These are phyloP conservation scores for Pisolithus thermaeus DNA, from an alignment of 1,284 basidiomycete genomes.

Conservation along the genomic window DNA sequence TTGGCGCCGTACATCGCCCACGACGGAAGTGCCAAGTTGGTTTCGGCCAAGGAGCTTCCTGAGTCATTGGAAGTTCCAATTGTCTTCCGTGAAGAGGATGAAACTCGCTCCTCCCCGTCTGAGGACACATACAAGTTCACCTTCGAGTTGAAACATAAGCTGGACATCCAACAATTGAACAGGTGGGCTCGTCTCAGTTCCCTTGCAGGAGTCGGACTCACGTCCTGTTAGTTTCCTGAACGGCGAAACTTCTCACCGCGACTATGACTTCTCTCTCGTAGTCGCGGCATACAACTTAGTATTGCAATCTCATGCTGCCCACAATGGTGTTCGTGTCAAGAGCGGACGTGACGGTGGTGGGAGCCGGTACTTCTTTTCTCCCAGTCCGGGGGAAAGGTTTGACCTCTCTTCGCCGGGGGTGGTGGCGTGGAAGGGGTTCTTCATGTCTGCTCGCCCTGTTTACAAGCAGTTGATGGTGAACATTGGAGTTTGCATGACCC, in stretches of 20 bases:
- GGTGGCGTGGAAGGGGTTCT: slow-evolving; percentile 62
- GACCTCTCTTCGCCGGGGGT: slow-evolving; percentile 41
- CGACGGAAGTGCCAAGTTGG: slow-evolving; percentile 52
- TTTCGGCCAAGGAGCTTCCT: slow-evolving; percentile 51
- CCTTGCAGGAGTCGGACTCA: neutral
- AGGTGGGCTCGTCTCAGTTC: slow-evolving; percentile 37
- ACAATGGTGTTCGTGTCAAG: slow-evolving; percentile 48
- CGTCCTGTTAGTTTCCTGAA: slow-evolving; percentile 42
- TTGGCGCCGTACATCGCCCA: slow-evolving; percentile 51
- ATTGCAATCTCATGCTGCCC: slow-evolving; percentile 51
- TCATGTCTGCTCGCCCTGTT: slow-evolving; percentile 56
- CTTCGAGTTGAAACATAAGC: slow-evolving; percentile 41
- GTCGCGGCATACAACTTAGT: slow-evolving; percentile 63
- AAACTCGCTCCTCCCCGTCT: slow-evolving; percentile 34
- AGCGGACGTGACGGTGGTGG: slow-evolving; percentile 24
- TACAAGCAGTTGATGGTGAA: slow-evolving; percentile 69
- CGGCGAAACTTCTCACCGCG: slow-evolving; percentile 36
- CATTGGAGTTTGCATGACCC: slow-evolving; percentile 68
- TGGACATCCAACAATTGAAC: slow-evolving; percentile 39
- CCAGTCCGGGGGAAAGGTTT: slow-evolving; percentile 19
- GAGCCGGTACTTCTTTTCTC: slow-evolving; percentile 57
- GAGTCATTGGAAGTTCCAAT: slow-evolving; percentile 48
- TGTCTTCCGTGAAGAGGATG: slow-evolving; percentile 51
- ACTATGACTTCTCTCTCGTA: slow-evolving; percentile 48
- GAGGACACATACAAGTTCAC: slow-evolving; percentile 48